Conservation (phyloP, 768 basidiomycete genomes). For the Coprinellus micaceus region DNA sequence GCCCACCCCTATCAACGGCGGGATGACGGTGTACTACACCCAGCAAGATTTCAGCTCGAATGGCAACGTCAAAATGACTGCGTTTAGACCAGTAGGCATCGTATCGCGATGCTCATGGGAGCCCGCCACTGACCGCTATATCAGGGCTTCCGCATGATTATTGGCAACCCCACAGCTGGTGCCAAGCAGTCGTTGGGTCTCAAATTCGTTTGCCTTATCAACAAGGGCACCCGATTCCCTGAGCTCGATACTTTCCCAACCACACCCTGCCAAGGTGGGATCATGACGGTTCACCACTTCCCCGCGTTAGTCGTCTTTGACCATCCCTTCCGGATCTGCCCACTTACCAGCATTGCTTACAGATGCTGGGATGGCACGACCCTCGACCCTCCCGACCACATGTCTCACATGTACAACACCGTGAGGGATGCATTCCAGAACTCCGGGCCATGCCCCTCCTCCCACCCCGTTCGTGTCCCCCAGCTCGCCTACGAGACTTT, state of each 20-base stretch:
- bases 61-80: slow-evolving; percentile 3
- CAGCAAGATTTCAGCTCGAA: slow-evolving; percentile 6
- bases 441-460: slow-evolving; percentile 5
- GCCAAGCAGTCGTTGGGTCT: neutral
- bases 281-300: too few relatives aligned
- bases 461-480: slow-evolving; percentile 10
- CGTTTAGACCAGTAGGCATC: slow-evolving; percentile 1
- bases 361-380: slow-evolving; percentile 8
- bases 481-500: slow-evolving; percentile 8
- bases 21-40: slow-evolving; percentile 9
- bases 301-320: slow-evolving; percentile 2
- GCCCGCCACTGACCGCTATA: too few relatives aligned
- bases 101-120: neutral
- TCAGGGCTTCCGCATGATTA: slow-evolving; percentile 8
- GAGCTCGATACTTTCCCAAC: slow-evolving; percentile 7
- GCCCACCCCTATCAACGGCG: slow-evolving; percentile 7
- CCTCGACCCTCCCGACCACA: neutral
- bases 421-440: neutral
- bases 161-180: slow-evolving; percentile 8
- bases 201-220: slow-evolving; percentile 4
- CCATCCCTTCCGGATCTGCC: neutral
- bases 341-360: neutral
- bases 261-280: neutral
- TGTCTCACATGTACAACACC: slow-evolving; percentile 6
- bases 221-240: slow-evolving; percentile 8